These are phyloP conservation scores for Pythium brassicae DNA, from an alignment of 352 stramenopile genomes.

Conservation along the genomic window DNA sequence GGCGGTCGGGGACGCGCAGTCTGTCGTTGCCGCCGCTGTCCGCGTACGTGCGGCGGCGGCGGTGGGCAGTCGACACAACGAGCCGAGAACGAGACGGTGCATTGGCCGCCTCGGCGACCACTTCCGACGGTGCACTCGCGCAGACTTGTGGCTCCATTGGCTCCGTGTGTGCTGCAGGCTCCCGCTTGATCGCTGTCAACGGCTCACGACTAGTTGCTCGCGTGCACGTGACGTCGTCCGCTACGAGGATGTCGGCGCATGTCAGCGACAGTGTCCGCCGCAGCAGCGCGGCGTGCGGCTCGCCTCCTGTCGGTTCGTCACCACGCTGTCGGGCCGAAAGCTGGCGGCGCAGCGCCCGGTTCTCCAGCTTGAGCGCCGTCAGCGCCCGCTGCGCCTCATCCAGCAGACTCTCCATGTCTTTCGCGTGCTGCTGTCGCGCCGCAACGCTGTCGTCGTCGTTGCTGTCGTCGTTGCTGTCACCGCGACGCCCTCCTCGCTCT, in stretches of 20 bases:
- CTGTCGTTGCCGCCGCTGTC: constrained; percentile 15
- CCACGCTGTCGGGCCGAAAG: neutral
- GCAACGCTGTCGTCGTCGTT: neutral
- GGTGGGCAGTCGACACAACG: constrained; percentile 7
- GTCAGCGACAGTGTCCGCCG: constrained; percentile 8
- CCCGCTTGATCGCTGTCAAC: no score
- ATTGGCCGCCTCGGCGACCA: neutral
- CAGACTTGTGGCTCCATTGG: neutral
- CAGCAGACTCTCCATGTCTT: constrained; percentile 20
- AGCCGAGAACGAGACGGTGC: constrained; percentile 12
- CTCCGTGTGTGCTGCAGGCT: neutral
- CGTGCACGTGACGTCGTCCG: no score
- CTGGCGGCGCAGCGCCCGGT: constrained; percentile 25
- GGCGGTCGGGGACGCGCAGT: neutral
- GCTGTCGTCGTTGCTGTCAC: constrained; percentile 1
- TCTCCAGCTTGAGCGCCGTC: constrained; percentile 30
- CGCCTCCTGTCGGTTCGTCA: neutral
- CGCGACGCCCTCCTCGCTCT: neutral
- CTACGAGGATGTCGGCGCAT: constrained; percentile 12
- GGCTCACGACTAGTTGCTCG: no score
- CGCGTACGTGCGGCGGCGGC: constrained; percentile 14
- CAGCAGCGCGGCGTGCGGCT: neutral
- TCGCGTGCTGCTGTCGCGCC: constrained; percentile 12
- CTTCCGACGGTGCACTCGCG: neutral
- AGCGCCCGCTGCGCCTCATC: constrained; percentile 30